Percentiles rank a stretch among this genome's conserved stretches.
Evolutionary conservation across 345 rosid species (phyloP).

Genomic region (Populus euphratica): DNA sequence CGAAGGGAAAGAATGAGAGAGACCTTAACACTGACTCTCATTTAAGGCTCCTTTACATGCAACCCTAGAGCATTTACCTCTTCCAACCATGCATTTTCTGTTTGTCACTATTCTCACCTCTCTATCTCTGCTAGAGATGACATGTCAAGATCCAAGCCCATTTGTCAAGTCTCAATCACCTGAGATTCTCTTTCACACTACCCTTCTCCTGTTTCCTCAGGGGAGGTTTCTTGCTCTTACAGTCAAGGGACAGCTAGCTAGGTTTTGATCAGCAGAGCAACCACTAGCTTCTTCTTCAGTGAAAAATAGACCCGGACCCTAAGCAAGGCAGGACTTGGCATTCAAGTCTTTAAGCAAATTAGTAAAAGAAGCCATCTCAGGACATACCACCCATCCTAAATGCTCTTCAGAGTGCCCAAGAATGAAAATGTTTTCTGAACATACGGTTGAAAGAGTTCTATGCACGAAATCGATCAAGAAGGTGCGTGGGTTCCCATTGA

Average conservation of each 20-base stretch:
- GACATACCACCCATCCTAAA: background rate
- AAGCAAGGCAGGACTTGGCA: background rate
- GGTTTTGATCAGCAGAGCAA: background rate
- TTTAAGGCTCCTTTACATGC: slow-evolving; percentile 22
- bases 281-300: slow-evolving; percentile 19
- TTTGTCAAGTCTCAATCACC: slow-evolving; percentile 42
- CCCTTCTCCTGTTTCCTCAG: slow-evolving; percentile 38
- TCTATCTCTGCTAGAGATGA: slow-evolving; percentile 18
- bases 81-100: background rate
- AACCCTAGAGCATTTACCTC: background rate
- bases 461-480: background rate
- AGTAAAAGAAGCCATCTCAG: background rate
- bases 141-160: slow-evolving; percentile 38
- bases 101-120: slow-evolving; percentile 18
- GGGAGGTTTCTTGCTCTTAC: slow-evolving; percentile 19
- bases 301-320: background rate
- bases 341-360: background rate
- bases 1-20: background rate
- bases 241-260: slow-evolving; percentile 9
- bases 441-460: background rate
- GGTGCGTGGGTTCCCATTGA: background rate
- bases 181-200: slow-evolving; percentile 27
- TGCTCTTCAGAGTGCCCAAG: background rate
- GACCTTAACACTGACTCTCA: slow-evolving; percentile 7
- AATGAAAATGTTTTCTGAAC: background rate